Base-by-base conservation (phyloP, 306 rosid genomes). In the Vigna trinervia region DNA sequence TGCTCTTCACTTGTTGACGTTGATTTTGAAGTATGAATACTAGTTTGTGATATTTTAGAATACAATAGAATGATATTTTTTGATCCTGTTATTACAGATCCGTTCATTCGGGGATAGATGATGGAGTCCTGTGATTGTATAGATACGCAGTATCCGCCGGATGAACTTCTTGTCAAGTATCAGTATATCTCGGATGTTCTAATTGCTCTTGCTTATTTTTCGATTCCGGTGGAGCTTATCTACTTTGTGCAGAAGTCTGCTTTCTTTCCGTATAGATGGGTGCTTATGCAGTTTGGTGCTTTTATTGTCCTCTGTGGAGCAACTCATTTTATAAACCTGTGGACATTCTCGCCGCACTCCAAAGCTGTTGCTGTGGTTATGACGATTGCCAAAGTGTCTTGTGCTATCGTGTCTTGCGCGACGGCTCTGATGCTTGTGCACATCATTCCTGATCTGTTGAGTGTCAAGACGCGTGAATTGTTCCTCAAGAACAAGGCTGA, bases 271-370 rank as follows among this genome's bases (percentile, higher is more conserved):
- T 94, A 92, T 79, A 72, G 95, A 90, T 94, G 98, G 98, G 98
- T 94, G 83, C 98, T 94, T 79, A 86, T 92, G 90, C 98, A 94
- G 88, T 92, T 94, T 74, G 97, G 97, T 71, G 96, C 98, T 64
- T 94, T 94, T 59, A 94, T 94, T 84, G 88, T 94, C 75, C 98
- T 94, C 5, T 94, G 98, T 59, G 98, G 98, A 28, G 92, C 93
- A 58, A 94, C 98, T 39, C 98, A 94, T 82, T 94, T 94, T 83
- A 90, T 94, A 68, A 94, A 78, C 76, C 75, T 92, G 82, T 94
- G 98, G 98, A 92, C 98, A 14, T 92, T 90, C 80, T 87, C 90
- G 8, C 73, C 86, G 78, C 96, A 94, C 84, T 74, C 97, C 0
- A 92, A 92, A 62, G 86, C 87, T 10, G 97, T 94, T 52, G 96